Evolutionary conservation across 192 early-diverging fungal genomes (phyloP).

Genomic region (Haplosporangium gracile): DNA sequence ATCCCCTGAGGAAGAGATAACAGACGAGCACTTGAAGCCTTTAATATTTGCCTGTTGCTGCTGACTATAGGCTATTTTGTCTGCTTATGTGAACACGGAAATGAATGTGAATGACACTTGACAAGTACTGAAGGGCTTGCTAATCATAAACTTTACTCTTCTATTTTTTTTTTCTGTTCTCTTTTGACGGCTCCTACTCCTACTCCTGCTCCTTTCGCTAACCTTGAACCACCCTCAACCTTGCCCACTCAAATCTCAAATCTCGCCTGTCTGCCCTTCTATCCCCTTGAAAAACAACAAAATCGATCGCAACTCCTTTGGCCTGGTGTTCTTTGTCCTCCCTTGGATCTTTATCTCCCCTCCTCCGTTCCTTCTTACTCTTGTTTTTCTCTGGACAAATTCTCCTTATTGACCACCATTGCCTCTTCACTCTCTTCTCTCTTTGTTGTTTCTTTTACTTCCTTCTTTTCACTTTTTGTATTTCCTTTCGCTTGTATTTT

Average conservation of each 20-base stretch:
- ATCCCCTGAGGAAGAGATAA: no score
- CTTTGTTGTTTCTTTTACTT: neutral
- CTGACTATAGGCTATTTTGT: neutral
- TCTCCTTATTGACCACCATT: neutral
- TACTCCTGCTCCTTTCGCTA: neutral
- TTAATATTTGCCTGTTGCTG: no score
- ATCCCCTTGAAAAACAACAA: neutral
- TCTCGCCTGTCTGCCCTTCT: neutral
- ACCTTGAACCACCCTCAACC: neutral
- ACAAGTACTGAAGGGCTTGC: neutral
- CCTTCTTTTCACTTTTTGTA: neutral
- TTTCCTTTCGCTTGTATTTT: neutral
- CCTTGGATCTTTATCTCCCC: neutral
- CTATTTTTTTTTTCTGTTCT: neutral
- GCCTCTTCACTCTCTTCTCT: neutral
- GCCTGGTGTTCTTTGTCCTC: conserved; percentile 4
- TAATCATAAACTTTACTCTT: neutral
- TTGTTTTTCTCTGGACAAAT: neutral
- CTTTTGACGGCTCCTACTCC: neutral
- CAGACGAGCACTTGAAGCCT: no score
- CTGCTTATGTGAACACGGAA: neutral
- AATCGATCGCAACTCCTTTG: conserved; percentile 6
- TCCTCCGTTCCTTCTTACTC: neutral
- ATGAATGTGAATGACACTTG: neutral
- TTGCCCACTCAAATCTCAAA: neutral